Evolutionary conservation across 2,329 filamentous ascomycete genomes (phyloP).

Genomic region (Beauveria asiatica): DNA sequence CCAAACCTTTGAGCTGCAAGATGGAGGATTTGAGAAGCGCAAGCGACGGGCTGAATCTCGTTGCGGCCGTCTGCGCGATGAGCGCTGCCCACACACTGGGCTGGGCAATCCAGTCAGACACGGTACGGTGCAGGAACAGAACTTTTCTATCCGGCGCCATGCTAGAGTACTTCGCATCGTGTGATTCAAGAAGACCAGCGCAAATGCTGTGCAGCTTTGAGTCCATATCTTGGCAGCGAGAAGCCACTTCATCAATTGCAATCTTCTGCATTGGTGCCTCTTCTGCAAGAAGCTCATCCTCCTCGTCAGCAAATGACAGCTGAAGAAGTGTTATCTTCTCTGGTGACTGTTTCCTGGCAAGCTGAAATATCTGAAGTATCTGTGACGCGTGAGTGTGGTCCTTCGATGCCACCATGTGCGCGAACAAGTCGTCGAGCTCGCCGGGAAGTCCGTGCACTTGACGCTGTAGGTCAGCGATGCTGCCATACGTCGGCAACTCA

Average conservation of each 20-base stretch:
- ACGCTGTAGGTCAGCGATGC: background rate
- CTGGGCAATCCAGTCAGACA: slow-evolving; percentile 3
- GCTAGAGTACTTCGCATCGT: background rate
- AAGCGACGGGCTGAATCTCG: background rate
- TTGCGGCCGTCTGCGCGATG: background rate
- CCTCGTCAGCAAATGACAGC: background rate
- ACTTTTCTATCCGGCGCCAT: background rate
- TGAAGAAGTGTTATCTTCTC: background rate
- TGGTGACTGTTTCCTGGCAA: background rate
- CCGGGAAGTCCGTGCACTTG: slow-evolving; percentile 1
- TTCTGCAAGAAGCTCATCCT: background rate
- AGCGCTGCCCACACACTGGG: background rate
- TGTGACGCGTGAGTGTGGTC: background rate
- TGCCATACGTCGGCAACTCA: background rate
- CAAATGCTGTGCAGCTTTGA: background rate
- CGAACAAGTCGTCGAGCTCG: slow-evolving; percentile 9
- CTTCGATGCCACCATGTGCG: slow-evolving; percentile 1
- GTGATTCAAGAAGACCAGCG: background rate
- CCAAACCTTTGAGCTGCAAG: background rate
- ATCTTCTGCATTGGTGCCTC: background rate
- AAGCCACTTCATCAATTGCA: background rate
- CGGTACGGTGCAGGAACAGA: slow-evolving; percentile 1
- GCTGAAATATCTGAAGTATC: background rate
- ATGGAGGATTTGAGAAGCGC: background rate
- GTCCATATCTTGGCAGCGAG: background rate